These are phyloP conservation scores for Dryas alaskensis DNA, from an alignment of 306 rosid species.

Conservation along the genomic window DNA sequence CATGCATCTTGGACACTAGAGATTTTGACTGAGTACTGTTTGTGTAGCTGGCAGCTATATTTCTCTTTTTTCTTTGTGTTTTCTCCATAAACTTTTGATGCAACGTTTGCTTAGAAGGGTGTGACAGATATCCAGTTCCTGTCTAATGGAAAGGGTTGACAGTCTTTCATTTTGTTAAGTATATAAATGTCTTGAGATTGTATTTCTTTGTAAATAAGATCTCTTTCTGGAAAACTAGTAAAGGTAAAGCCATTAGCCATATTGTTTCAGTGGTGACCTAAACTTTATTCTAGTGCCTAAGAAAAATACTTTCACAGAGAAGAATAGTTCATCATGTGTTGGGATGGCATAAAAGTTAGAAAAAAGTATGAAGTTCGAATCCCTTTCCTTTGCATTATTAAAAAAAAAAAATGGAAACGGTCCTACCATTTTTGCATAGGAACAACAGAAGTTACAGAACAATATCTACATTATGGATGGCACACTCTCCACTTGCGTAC, in stretches of 20 bases:
- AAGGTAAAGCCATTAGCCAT: background rate
- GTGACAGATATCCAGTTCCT: conserved; percentile 17
- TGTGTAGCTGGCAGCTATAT: conserved; percentile 30
- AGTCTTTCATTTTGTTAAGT: background rate
- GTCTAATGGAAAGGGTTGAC: conserved; percentile 14
- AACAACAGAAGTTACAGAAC: no score
- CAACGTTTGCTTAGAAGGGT: conserved; percentile 26
- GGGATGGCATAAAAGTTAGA: no score
- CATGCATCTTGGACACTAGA: conserved; percentile 7
- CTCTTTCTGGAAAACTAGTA: conserved; percentile 6
- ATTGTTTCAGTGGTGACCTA: background rate
- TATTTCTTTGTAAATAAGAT: conserved; percentile 31
- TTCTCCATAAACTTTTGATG: conserved; percentile 18
- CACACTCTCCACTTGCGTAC: no score
- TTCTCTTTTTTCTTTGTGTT: conserved; percentile 3
- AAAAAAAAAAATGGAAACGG: background rate
- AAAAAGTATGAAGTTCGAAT: no score
- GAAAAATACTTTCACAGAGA: background rate
- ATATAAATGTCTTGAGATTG: conserved; percentile 11
- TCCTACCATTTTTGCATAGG: background rate
- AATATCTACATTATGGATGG: no score
- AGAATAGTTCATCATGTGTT: no score
- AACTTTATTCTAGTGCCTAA: no score
- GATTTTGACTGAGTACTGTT: conserved; percentile 26
- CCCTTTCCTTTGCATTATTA: no score